Conservation (phyloP, 768 basidiomycete species). For the Leucogyrophana mollusca region DNA sequence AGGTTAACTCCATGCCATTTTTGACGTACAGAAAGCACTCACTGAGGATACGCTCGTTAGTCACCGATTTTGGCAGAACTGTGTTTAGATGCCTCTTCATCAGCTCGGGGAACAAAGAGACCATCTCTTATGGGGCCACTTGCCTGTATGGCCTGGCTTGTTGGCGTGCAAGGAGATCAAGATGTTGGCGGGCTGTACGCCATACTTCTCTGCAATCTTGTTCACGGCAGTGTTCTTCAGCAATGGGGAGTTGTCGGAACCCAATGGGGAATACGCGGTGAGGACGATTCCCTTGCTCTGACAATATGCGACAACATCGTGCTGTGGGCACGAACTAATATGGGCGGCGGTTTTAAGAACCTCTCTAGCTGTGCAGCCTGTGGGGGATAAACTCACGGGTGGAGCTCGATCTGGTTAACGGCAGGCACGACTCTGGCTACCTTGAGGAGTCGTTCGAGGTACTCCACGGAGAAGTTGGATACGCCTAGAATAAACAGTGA, state of each 20-base stretch:
- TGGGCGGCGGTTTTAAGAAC: background rate
- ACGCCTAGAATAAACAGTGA: constrained; percentile 40
- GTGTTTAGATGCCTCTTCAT: too few species aligned
- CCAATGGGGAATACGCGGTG: constrained; percentile 81
- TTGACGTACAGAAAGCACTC: constrained; percentile 14
- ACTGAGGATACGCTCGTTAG: constrained; percentile 59
- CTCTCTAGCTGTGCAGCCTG: too few species aligned
- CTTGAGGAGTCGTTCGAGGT: constrained; percentile 59
- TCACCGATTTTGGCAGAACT: constrained; percentile 81
- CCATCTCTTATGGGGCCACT: constrained; percentile 14
- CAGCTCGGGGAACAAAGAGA: constrained; percentile 5
- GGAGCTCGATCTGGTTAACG: constrained; percentile 78
- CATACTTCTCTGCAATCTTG: constrained; percentile 61
- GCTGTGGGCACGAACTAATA: constrained; percentile 59
- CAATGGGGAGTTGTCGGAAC: constrained; percentile 68
- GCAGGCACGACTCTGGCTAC: constrained; percentile 61
- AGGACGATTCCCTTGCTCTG: constrained; percentile 61
- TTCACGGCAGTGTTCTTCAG: constrained; percentile 57
- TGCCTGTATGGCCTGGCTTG: constrained; percentile 53
- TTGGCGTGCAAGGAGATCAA: constrained; percentile 76
- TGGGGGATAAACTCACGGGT: constrained; percentile 47
- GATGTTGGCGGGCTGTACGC: constrained; percentile 60
- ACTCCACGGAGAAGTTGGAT: constrained; percentile 69
- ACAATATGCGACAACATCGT: constrained; percentile 64
- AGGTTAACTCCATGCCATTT: too few species aligned